These are phyloP conservation scores for Phytophthora sp. DNA, from an alignment of 352 stramenopile species.

Conservation along the genomic window DNA sequence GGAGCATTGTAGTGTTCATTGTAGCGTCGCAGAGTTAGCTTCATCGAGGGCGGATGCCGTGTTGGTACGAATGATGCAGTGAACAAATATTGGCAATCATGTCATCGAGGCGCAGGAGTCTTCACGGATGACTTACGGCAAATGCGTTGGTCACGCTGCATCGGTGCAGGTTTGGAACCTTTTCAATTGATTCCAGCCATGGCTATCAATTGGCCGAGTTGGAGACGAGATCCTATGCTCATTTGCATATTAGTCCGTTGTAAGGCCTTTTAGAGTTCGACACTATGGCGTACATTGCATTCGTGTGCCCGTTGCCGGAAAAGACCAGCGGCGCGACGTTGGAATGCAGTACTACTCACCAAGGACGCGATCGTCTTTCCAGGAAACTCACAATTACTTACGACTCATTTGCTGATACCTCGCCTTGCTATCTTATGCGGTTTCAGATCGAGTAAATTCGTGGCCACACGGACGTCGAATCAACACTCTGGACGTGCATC, in stretches of 20 bases:
- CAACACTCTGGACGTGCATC: background rate
- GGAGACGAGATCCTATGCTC: no score
- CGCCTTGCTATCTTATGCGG: slow-evolving; percentile 3
- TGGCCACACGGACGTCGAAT: background rate
- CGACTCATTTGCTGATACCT: slow-evolving; percentile 15
- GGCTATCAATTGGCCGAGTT: no score
- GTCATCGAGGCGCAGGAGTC: no score
- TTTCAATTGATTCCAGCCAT: no score
- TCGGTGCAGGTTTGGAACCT: no score
- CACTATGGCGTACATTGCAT: background rate
- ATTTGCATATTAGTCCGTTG: no score
- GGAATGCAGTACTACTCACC: background rate
- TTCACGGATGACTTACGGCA: background rate
- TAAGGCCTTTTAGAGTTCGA: no score
- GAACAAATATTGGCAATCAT: background rate
- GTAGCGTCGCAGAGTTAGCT: no score
- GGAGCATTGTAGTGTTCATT: no score
- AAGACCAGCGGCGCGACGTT: background rate
- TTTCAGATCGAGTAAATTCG: background rate
- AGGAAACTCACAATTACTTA: slow-evolving; percentile 10
- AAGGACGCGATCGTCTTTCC: slow-evolving; percentile 14
- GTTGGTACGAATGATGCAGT: background rate
- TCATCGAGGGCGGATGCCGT: no score
- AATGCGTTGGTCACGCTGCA: background rate
- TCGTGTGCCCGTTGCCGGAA: slow-evolving; percentile 1